Base-by-base conservation (phyloP, 2,329 filamentous ascomycete species). In the Ophiostoma sp. region DNA sequence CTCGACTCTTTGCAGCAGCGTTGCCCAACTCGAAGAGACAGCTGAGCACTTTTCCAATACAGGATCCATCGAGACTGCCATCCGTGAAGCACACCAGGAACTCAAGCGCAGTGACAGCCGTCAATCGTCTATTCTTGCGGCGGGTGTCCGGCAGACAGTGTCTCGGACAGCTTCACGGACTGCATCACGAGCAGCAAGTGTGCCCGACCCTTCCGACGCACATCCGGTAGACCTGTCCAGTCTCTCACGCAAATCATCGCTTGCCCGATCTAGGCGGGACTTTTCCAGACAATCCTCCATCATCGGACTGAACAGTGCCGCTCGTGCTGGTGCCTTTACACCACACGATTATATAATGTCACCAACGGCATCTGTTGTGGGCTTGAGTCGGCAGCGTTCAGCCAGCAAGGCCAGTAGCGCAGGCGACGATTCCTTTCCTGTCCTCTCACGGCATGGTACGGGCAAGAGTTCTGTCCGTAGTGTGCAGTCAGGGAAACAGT, bases 1-100 rank as follows among this genome's bases (percentile, higher is more conserved):
- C 12, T 40, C 45, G 45, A 38, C 55, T 60, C 27, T 60, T 9
- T 63, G 38, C 60, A 63, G 60, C 75, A 92, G 89, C 79, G 87
- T 93, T 71, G 87, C 88, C 72, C 85, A 88, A 65, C 85, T 93
- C 71, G 90, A 94, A 77, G 87, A 89, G 72, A 89, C 87, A 11
- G 90, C 90, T 65, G 90, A 93, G 77, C 84, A 87, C 72, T 81
- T 93, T 76, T 91, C 89, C 73, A 85, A 85, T 80, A 88, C 87
- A 68, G 90, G 88, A 71, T 91, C 90, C 71, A 90, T 93, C 74
- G 89, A 90, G 74, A 86, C 90, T 79, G 89, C 91, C 73, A 93
- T 93, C 73, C 85, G 89, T 69, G 86, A 89, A 74, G 81, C 92
- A 72, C 87, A 91, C 77, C 81, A 86, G 70, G 87, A 91, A 77